These are phyloP conservation scores for Rubus parviflorus DNA, from an alignment of 306 rosid genomes.

Conservation along the genomic window DNA sequence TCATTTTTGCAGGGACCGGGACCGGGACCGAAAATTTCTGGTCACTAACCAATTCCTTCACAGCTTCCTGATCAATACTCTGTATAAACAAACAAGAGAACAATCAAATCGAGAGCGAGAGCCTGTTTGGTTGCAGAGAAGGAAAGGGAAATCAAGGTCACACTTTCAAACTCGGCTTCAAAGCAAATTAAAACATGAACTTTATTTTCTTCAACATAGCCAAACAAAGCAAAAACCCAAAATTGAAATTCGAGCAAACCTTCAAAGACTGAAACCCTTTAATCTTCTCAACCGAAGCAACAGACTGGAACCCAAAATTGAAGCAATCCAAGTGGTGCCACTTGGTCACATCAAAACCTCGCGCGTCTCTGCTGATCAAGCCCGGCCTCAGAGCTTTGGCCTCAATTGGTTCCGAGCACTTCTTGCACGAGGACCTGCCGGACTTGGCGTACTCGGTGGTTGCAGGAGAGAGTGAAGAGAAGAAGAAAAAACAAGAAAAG, in stretches of 20 bases:
- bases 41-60: slow-evolving; percentile 43
- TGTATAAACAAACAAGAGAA: slow-evolving; percentile 23
- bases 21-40: no score
- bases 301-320: slow-evolving; percentile 24
- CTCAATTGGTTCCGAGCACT: slow-evolving; percentile 47
- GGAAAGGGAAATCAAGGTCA: background rate
- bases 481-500: no score
- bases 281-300: slow-evolving; percentile 39
- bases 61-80: slow-evolving; percentile 68
- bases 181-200: background rate
- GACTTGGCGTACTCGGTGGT: slow-evolving; percentile 67
- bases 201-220: no score
- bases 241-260: slow-evolving; percentile 28
- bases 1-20: no score
- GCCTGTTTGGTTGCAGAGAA: no score
- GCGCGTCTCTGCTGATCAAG: slow-evolving; percentile 39
- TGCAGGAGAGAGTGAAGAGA: no score
- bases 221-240: slow-evolving; percentile 14
- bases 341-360: slow-evolving; percentile 40
- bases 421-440: slow-evolving; percentile 59
- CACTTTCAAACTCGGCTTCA: background rate
- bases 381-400: slow-evolving; percentile 51
- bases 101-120: background rate
- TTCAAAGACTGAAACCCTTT: slow-evolving; percentile 57
- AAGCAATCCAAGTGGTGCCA: slow-evolving; percentile 79